Conservation (phyloP, 768 basidiomycete species). For the Suillus occidentalis region DNA sequence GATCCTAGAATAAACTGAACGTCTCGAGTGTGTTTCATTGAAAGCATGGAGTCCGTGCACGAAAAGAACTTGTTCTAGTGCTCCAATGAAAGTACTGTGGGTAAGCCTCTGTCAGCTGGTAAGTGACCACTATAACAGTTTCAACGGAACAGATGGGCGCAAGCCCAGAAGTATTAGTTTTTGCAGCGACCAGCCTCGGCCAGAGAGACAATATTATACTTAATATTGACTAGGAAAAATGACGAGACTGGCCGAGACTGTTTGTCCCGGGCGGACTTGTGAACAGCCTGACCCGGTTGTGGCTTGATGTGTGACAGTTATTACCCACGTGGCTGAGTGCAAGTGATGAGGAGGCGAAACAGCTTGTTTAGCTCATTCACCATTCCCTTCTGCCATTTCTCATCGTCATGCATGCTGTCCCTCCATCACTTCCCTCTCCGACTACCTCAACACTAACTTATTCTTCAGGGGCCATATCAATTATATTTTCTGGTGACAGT, state of each 20-base stretch:
- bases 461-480: background rate
- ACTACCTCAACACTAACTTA: background rate
- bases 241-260: background rate
- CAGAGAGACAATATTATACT: background rate
- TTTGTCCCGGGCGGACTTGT: background rate
- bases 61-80: background rate
- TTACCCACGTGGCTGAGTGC: slow-evolving; percentile 31
- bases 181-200: background rate
- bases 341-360: slow-evolving; percentile 29
- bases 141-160: background rate
- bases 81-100: background rate
- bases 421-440: slow-evolving; percentile 16
- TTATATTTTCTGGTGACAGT: background rate
- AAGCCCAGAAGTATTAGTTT: background rate
- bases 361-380: slow-evolving; percentile 35
- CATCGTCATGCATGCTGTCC: slow-evolving; percentile 24
- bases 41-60: background rate
- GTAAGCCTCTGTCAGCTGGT: background rate
- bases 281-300: slow-evolving; percentile 1
- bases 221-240: background rate
- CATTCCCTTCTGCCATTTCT: slow-evolving; percentile 27
- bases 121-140: background rate
- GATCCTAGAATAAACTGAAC: background rate
- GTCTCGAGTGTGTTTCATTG: background rate
- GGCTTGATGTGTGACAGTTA: slow-evolving; percentile 19